Conservation (phyloP, 441 rosid genomes). For the Populus hybrid region DNA sequence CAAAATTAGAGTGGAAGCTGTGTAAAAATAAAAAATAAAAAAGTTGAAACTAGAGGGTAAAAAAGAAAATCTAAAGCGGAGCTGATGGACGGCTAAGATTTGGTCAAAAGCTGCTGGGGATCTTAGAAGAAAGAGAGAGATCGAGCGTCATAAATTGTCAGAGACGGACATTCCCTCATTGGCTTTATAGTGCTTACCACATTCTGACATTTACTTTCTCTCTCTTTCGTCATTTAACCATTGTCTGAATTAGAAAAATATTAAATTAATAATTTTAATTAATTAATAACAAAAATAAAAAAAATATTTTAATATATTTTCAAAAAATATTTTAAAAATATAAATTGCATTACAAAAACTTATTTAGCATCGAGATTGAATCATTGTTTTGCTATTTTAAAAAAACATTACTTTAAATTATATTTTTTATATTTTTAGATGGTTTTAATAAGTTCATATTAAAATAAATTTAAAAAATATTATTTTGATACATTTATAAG, state of each 20-base stretch:
- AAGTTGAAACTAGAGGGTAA: background rate
- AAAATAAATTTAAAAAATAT: no score
- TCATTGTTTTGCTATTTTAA: no score
- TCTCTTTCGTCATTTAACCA: background rate
- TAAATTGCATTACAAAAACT: no score
- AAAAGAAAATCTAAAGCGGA: background rate
- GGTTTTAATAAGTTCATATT: rapidly evolving
- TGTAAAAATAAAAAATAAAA: background rate
- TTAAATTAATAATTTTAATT: no score
- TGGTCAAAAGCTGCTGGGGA: slow-evolving; percentile 49
- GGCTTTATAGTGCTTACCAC: background rate
- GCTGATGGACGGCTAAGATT: slow-evolving; percentile 45
- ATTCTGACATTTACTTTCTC: background rate
- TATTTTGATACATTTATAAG: no score
- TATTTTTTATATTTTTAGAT: no score
- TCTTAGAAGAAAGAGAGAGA: slow-evolving; percentile 14
- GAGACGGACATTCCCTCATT: slow-evolving; percentile 41
- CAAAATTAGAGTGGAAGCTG: background rate
- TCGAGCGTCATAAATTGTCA: slow-evolving; percentile 19
- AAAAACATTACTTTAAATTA: no score
- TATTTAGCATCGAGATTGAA: no score
- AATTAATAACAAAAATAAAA: no score
- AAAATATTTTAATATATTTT: no score
- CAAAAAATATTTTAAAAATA: no score
- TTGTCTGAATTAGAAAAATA: no score